These are phyloP conservation scores for Cyberlindnera subsufficiens DNA, from an alignment of 805 yeast genomes.

Conservation along the genomic window DNA sequence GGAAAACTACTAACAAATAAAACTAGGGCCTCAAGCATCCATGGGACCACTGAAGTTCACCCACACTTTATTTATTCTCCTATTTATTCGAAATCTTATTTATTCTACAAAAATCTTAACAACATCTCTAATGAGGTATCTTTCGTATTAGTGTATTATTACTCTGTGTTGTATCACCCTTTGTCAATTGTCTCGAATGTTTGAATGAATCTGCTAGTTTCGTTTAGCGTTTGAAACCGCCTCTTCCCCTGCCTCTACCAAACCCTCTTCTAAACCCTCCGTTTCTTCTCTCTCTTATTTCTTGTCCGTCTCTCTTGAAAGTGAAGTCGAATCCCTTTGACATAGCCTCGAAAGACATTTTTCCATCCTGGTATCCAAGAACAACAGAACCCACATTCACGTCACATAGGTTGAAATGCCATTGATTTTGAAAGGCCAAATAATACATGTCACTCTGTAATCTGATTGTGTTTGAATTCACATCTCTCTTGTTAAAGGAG, in stretches of 20 bases:
- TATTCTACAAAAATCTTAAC: neutral
- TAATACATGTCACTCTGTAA: slow-evolving; percentile 55
- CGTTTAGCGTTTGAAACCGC: slow-evolving; percentile 21
- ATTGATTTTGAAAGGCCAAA: slow-evolving; percentile 60
- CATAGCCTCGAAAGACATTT: slow-evolving; percentile 44
- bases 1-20: neutral
- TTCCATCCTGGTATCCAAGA: slow-evolving; percentile 38
- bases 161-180: slow-evolving; percentile 11
- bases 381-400: slow-evolving; percentile 43
- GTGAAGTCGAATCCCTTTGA: slow-evolving; percentile 62
- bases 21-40: slow-evolving; percentile 34
- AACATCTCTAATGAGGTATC: too few species aligned
- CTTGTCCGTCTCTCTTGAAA: slow-evolving; percentile 32
- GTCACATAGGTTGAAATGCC: slow-evolving; percentile 77
- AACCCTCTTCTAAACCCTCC: slow-evolving; percentile 13
- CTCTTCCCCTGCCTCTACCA: slow-evolving; percentile 20
- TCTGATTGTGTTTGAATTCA: slow-evolving; percentile 37
- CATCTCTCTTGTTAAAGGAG: slow-evolving; percentile 32
- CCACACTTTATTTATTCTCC: slow-evolving; percentile 2
- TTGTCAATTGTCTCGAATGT: neutral
- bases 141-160: too few species aligned
- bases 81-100: neutral
- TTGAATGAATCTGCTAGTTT: neutral
- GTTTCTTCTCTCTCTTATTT: slow-evolving; percentile 16
- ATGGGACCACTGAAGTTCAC: slow-evolving; percentile 29